Percentiles rank a stretch among this genome's conserved stretches.
Evolutionary conservation across 805 yeast genomes (phyloP).

Genomic region (Wickerhamomyces strasburgensis): DNA sequence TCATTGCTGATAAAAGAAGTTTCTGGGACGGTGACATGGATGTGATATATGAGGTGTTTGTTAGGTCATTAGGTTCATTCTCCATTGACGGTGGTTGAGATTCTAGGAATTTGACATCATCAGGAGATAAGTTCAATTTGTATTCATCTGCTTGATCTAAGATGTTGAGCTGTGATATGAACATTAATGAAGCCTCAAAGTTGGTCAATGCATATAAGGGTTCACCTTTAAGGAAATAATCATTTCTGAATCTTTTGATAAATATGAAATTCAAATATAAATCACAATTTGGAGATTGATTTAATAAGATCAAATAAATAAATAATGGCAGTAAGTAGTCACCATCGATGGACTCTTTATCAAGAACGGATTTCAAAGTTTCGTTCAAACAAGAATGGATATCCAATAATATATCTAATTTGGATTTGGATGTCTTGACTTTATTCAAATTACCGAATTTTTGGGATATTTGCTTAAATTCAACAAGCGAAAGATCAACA

Average conservation of each 20-base stretch:
- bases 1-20: no score
- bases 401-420: slow-evolving; percentile 8
- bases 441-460: slow-evolving; percentile 5
- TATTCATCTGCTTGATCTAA: no score
- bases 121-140: no score
- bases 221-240: slow-evolving; percentile 12
- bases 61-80: no score
- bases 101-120: no score
- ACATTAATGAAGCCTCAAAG: slow-evolving; percentile 24
- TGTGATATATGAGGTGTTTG: no score
- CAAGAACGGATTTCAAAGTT: slow-evolving; percentile 3
- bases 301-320: slow-evolving; percentile 17
- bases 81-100: no score
- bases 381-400: slow-evolving; percentile 18
- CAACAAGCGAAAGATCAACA: slow-evolving; percentile 8
- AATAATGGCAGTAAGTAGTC: slow-evolving; percentile 23
- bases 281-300: slow-evolving; percentile 10
- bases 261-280: slow-evolving; percentile 18
- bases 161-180: slow-evolving; percentile 9
- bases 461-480: slow-evolving; percentile 5
- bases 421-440: slow-evolving; percentile 15
- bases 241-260: slow-evolving; percentile 22
- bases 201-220: slow-evolving; percentile 23
- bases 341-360: slow-evolving; percentile 11
- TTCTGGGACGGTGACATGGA: no score